Evolutionary conservation across 2,329 filamentous ascomycete species (phyloP).

Genomic region (Penicillium decumbens): DNA sequence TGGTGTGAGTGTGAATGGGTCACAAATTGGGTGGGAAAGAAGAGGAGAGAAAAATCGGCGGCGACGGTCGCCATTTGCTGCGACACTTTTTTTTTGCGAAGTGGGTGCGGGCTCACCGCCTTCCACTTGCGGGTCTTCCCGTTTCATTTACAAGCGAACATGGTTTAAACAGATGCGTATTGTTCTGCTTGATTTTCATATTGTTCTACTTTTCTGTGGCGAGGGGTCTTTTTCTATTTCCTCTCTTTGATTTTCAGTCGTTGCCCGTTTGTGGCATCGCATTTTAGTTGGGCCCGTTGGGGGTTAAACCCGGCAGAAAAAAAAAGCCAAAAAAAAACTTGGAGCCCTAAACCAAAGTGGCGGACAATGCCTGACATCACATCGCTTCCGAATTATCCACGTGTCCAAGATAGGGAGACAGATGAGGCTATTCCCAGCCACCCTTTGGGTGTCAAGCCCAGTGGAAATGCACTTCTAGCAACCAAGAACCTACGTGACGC

Average conservation of each 20-base stretch:
- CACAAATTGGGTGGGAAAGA: constrained; percentile 24
- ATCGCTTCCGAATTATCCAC: constrained; percentile 23
- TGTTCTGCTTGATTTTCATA: background rate
- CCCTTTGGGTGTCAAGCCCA: constrained; percentile 77
- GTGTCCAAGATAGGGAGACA: constrained; percentile 14
- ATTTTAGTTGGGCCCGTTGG: constrained; percentile 3
- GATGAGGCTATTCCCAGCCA: constrained; percentile 64
- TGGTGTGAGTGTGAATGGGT: constrained; percentile 16
- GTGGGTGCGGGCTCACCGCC: constrained; percentile 17
- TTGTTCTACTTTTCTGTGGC: background rate
- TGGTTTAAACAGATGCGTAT: background rate
- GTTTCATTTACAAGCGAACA: constrained; percentile 18
- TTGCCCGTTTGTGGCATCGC: constrained; percentile 11
- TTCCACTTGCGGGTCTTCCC: constrained; percentile 4
- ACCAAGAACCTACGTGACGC: constrained; percentile 61
- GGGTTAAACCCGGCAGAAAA: constrained; percentile 13
- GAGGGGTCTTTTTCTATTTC: constrained; percentile 12
- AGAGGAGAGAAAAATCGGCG: constrained; percentile 25
- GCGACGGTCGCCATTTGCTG: constrained; percentile 22
- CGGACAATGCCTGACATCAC: constrained; percentile 34
- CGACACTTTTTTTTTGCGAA: constrained; percentile 21
- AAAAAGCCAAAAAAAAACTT: constrained; percentile 5
- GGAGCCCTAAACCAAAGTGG: constrained; percentile 21
- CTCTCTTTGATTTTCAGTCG: constrained; percentile 17
- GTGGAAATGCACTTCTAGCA: constrained; percentile 73